These are phyloP conservation scores for Fusarium sp. DNA, from an alignment of 2,329 filamentous ascomycete species.

Conservation along the genomic window DNA sequence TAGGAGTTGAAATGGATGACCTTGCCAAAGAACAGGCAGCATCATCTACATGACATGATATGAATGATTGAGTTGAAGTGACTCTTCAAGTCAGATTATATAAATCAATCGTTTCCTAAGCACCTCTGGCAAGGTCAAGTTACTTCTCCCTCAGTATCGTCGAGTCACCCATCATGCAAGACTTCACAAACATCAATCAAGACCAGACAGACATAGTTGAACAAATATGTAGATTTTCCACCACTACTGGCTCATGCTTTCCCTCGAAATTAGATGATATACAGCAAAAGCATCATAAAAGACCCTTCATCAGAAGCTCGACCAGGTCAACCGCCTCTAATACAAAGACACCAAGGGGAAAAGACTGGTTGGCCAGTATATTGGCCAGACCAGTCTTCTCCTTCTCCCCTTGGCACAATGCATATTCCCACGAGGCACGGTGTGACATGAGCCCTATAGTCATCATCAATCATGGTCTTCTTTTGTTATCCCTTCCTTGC, in stretches of 20 bases:
- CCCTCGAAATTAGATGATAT: conserved; percentile 47
- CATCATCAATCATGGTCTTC: conserved; percentile 39
- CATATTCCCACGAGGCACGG: conserved; percentile 18
- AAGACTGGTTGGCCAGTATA: background rate
- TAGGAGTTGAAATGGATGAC: conserved; percentile 6
- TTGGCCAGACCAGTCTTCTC: conserved; percentile 13
- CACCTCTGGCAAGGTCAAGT: no score
- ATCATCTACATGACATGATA: background rate
- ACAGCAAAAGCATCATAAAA: conserved; percentile 43
- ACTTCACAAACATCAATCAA: background rate
- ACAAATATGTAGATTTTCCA: conserved; percentile 42
- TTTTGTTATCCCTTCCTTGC: conserved; percentile 24
- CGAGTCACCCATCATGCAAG: background rate
- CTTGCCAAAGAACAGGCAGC: background rate
- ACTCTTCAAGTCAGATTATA: background rate
- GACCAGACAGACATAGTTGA: conserved; percentile 25
- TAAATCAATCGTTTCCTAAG: background rate
- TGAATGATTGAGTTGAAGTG: background rate
- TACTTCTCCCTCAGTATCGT: background rate
- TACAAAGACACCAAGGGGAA: conserved; percentile 27
- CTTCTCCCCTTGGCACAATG: conserved; percentile 28
- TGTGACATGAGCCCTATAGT: conserved; percentile 21
- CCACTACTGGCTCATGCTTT: conserved; percentile 39
- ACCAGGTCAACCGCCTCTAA: conserved; percentile 28
- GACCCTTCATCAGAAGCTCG: conserved; percentile 36